Conservation (phyloP, 1,139 yeast species). For the Taphrina flavorubra region DNA sequence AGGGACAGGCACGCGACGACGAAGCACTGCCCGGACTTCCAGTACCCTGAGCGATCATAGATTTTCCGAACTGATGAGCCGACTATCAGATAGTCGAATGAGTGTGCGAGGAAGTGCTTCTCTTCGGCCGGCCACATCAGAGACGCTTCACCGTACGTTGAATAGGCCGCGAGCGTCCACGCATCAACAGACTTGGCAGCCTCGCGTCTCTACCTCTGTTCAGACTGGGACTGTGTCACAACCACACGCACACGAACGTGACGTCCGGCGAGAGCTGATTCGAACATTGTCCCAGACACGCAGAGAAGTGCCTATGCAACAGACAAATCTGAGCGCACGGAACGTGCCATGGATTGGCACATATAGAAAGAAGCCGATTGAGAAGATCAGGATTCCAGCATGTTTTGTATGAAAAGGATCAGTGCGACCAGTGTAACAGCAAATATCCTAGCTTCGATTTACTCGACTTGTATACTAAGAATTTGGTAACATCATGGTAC, state of each 20-base stretch:
- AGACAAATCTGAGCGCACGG: background rate
- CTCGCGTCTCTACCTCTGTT: background rate
- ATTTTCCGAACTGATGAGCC: conserved; percentile 3
- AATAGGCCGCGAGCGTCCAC: background rate
- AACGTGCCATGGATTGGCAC: conserved; percentile 3
- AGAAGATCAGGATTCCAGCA: conserved; percentile 12
- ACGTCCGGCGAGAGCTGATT: background rate
- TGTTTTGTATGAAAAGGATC: conserved; percentile 1
- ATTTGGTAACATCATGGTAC: background rate
- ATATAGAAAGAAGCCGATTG: conserved; percentile 3
- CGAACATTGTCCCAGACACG: background rate
- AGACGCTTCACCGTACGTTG: background rate
- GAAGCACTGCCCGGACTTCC: background rate
- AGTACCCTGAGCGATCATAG: background rate
- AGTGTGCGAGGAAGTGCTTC: background rate
- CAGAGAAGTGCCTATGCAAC: background rate
- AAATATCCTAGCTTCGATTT: background rate
- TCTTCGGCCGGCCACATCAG: background rate
- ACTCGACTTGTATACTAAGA: background rate
- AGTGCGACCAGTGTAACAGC: background rate
- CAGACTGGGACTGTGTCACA: background rate
- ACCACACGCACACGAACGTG: background rate
- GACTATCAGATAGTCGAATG: conserved; percentile 4
- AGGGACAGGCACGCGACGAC: background rate
- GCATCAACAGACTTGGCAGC: background rate